Evolutionary conservation across 164 flowering plant species (phyloP), one percentile per base, ranked within the genome.

Genomic region (Paratinospora sagittata): DNA sequence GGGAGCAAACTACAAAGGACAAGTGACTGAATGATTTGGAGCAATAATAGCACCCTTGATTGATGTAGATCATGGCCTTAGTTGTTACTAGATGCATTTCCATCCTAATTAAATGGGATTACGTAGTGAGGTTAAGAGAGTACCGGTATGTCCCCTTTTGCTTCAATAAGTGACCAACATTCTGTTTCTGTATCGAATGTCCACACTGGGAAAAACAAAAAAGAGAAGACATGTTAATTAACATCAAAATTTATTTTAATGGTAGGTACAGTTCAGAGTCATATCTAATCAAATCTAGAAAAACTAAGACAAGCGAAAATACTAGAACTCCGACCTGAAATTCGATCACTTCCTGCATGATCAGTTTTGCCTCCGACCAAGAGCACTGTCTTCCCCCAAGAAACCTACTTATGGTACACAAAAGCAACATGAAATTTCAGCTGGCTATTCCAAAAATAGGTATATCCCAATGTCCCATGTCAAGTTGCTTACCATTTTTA

Each of bases 111-210:
- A 21, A 55, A n/a, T 55, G 24, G 17, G 21, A 21, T 55, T 55
- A 55, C 23, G 1, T 37, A 41, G 14, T 39, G 11, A 70, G 69
- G 74, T 63, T 57, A 62, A 72, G 47, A 75, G 13, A 36, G 8
- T 92, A 96, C 99, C 85, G 99, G 99, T 69, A 91, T 77, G 58
- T 91, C 97, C 66, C 99, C 99, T 80, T 93, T 96, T 26, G 96
- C 91, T 77, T 96, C 99, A 81, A 91, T 75, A 66, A 85, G 82
- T 23, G 99, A 91, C 99, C 99, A 96, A 73, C 97, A 88, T 72
- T 91, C 97, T 66, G 89, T 81, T 70, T 91, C 99, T 52, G 87
- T 85, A 79, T 96, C 98, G 81, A 93, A 90, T 68, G 87, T 85
- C 99, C 98, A 93, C 27, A 96, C 99, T 96, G 81, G 67, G 71